Evolutionary conservation across 208 protist species (phyloP).

Genomic region (Trypanosoma vivax): DNA sequence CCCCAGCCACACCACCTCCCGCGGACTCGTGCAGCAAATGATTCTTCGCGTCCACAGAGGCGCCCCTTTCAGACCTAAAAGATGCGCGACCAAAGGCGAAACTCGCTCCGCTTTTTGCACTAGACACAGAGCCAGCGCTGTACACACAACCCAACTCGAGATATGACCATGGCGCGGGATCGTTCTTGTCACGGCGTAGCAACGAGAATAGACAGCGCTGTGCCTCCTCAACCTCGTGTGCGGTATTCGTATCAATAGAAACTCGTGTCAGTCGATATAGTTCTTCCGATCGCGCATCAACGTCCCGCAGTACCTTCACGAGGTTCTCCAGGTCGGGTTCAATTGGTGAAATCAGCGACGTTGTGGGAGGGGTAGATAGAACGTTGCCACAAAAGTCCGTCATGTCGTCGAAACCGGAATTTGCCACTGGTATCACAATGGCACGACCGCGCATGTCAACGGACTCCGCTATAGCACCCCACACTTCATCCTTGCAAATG

Average conservation of each 20-base stretch:
- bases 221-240: slow-evolving; percentile 8
- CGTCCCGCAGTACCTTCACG: slow-evolving; percentile 13
- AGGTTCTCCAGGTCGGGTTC: slow-evolving; percentile 14
- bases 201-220: slow-evolving; percentile 14
- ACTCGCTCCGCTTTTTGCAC: not conserved
- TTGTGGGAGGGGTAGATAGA: not conserved
- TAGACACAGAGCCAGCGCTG: no score
- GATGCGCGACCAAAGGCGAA: not conserved
- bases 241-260: slow-evolving; percentile 5
- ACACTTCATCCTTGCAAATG: slow-evolving; percentile 69
- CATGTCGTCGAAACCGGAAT: no score
- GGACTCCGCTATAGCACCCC: slow-evolving; percentile 55
- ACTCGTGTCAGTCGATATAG: not conserved
- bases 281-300: slow-evolving; percentile 16
- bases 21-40: no score
- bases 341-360: slow-evolving; percentile 4
- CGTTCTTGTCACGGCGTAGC: slow-evolving; percentile 5
- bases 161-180: not conserved
- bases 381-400: no score
- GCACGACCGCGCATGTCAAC: slow-evolving; percentile 21
- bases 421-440: not conserved
- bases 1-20: no score
- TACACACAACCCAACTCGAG: no score
- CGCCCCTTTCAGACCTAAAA: not conserved
- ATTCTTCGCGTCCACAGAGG: no score